phyloP scores from a whole-genome alignment of 2,329 filamentous ascomycete species.

The Mariannaea sp. region DNA sequence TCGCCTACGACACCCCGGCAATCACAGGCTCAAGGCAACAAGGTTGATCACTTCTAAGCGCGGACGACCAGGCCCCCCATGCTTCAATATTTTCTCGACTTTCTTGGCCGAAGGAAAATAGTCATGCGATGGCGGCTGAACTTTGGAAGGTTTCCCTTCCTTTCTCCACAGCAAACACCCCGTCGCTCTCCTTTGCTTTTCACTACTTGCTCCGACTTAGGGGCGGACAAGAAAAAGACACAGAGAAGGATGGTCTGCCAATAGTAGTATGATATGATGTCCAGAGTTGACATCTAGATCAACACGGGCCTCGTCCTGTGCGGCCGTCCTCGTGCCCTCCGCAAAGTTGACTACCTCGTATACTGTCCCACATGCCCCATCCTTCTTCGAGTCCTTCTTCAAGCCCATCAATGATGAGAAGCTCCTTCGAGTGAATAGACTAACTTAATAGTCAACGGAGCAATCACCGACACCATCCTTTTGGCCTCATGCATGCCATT shows the following conservation, averaged over 20 bases:
- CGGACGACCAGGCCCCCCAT: background rate
- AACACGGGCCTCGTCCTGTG: slow-evolving; percentile 24
- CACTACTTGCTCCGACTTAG: background rate
- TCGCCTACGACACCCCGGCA: slow-evolving; percentile 4
- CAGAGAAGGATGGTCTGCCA: background rate
- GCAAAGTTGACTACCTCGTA: slow-evolving; percentile 7
- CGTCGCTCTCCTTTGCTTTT: slow-evolving; percentile 1
- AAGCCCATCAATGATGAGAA: slow-evolving; percentile 11
- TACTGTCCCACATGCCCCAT: slow-evolving; percentile 8
- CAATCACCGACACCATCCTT: slow-evolving; percentile 27
- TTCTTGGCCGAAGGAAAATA: background rate
- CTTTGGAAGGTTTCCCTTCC: slow-evolving; percentile 9
- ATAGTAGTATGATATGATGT: background rate
- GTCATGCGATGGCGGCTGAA: slow-evolving; percentile 1
- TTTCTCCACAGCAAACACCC: slow-evolving; percentile 18
- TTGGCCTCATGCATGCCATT: slow-evolving; percentile 35
- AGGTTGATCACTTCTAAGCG: slow-evolving; percentile 6
- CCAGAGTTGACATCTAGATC: slow-evolving; percentile 24
- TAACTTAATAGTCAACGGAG: background rate
- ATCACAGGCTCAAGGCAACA: background rate
- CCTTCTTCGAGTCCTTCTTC: background rate
- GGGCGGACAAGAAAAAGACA: background rate
- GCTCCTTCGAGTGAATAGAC: slow-evolving; percentile 20
- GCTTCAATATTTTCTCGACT: background rate
- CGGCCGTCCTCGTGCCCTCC: slow-evolving; percentile 37